These are phyloP conservation scores for Ophiocordyceps camponoti-floridani DNA, from an alignment of 2,329 filamentous ascomycete genomes.

Conservation along the genomic window DNA sequence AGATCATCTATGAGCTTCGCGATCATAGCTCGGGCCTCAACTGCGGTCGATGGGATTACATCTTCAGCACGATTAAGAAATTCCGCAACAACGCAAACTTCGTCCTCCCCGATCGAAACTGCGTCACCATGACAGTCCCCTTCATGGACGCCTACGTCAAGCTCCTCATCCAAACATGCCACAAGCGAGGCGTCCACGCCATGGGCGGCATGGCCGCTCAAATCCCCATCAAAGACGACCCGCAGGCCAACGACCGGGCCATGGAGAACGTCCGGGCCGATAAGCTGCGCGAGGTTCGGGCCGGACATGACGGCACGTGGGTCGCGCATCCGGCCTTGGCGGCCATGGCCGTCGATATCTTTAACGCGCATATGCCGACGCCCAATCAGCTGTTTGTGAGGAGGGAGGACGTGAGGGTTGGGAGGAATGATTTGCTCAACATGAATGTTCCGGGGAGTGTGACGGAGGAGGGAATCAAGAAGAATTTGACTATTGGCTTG, in stretches of 20 bases:
- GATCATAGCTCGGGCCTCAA: slow-evolving; percentile 94
- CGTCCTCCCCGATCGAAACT: slow-evolving; percentile 76
- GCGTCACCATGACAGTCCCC: slow-evolving; percentile 92
- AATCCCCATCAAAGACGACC: slow-evolving; percentile 95
- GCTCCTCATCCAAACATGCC: slow-evolving; percentile 95
- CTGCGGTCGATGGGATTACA: slow-evolving; percentile 99
- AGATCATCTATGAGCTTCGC: slow-evolving; percentile 98
- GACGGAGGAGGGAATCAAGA: slow-evolving; percentile 87
- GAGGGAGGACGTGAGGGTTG: slow-evolving; percentile 75
- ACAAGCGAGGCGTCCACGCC: slow-evolving; percentile 89
- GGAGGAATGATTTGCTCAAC: slow-evolving; percentile 82
- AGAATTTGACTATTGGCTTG: slow-evolving; percentile 93
- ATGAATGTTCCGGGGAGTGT: slow-evolving; percentile 91
- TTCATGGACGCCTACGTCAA: slow-evolving; percentile 97
- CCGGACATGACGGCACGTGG: slow-evolving; percentile 93
- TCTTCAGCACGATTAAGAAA: slow-evolving; percentile 99
- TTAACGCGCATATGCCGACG: slow-evolving; percentile 97
- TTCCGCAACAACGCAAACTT: slow-evolving; percentile 92
- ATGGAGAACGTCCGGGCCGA: slow-evolving; percentile 89
- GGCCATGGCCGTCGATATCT: slow-evolving; percentile 72
- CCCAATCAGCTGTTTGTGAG: slow-evolving; percentile 90
- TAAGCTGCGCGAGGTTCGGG: slow-evolving; percentile 88
- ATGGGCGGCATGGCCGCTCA: slow-evolving; percentile 99
- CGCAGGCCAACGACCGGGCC: slow-evolving; percentile 75
- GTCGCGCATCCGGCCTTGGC: slow-evolving; percentile 92